Conservation (phyloP, 495 filamentous ascomycete genomes). For the Podospora fimiseda region DNA sequence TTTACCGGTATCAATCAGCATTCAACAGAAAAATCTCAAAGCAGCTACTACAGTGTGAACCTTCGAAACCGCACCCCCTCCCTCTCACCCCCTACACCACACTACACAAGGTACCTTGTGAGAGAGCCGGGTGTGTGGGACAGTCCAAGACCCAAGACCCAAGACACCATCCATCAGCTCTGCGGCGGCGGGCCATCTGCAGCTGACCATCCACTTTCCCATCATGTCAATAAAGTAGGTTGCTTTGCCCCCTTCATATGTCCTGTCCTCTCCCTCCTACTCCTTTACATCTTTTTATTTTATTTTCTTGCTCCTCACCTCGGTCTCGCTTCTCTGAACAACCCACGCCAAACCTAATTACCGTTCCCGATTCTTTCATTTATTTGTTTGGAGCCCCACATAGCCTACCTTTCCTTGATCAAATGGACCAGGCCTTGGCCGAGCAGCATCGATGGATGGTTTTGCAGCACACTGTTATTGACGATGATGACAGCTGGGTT, state of each 20-base stretch:
- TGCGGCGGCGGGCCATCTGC: constrained; percentile 26
- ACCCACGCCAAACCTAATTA: not conserved
- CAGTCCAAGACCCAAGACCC: constrained; percentile 9
- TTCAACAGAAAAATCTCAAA: no score
- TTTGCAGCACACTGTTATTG: constrained; percentile 27
- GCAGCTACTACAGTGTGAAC: constrained; percentile 18
- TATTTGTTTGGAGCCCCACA: constrained; percentile 6
- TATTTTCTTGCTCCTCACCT: constrained; percentile 7
- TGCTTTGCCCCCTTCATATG: constrained; percentile 20
- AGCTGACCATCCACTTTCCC: constrained; percentile 39
- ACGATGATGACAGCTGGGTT: constrained; percentile 47
- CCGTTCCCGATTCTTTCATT: constrained; percentile 7
- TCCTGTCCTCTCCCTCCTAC: constrained; percentile 17
- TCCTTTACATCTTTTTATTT: constrained; percentile 15
- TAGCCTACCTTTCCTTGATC: not conserved
- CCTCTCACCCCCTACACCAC: not conserved
- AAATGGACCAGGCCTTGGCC: constrained; percentile 38
- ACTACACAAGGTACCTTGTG: not conserved
- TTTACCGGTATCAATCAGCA: constrained; percentile 3
- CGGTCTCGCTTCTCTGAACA: constrained; percentile 6
- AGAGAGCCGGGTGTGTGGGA: constrained; percentile 20
- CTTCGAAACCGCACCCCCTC: constrained; percentile 6
- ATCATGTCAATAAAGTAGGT: constrained; percentile 68
- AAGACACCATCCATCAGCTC: constrained; percentile 17
- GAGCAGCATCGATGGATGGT: constrained; percentile 37